Conservation (phyloP, 805 yeast species). For the Sugiyamaella mastotermitis region DNA sequence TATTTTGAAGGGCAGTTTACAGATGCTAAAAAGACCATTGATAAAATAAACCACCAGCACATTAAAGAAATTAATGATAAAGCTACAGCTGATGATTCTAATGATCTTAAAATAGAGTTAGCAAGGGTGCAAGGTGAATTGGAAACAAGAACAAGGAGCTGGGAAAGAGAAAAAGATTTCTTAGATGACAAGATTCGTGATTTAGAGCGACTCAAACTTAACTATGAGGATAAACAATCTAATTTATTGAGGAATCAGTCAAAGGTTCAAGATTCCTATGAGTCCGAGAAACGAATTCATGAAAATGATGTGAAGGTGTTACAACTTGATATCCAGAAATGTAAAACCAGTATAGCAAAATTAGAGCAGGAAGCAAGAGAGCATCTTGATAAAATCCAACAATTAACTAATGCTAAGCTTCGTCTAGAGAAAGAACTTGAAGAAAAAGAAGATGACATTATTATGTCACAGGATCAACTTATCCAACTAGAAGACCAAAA, state of each 20-base stretch:
- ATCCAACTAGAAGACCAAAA: slow-evolving; percentile 8
- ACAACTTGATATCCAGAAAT: slow-evolving; percentile 28
- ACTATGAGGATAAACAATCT: slow-evolving; percentile 12
- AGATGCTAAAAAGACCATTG: slow-evolving; percentile 7
- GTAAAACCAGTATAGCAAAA: slow-evolving; percentile 17
- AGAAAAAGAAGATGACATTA: slow-evolving; percentile 16
- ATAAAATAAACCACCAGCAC: slow-evolving; percentile 3
- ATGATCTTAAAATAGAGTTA: slow-evolving; percentile 19
- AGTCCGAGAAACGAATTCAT: slow-evolving; percentile 28
- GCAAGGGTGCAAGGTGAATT: slow-evolving; percentile 24
- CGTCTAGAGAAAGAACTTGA: slow-evolving; percentile 11
- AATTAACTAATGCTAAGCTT: background rate
- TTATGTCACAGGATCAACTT: slow-evolving; percentile 11
- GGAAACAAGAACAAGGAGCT: slow-evolving; percentile 7
- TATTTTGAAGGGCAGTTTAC: slow-evolving; percentile 12
- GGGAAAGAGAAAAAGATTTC: slow-evolving; percentile 12
- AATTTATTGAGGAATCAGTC: slow-evolving; percentile 23
- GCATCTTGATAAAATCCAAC: background rate
- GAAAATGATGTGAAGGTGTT: slow-evolving; percentile 25
- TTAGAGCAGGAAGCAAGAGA: background rate
- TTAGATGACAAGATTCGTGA: slow-evolving; percentile 12
- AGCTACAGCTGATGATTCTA: slow-evolving; percentile 10
- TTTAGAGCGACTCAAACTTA: slow-evolving; percentile 12
- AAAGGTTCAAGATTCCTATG: slow-evolving; percentile 24
- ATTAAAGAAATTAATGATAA: slow-evolving; percentile 7